These are phyloP conservation scores for Fonsecaea monophora DNA, from an alignment of 2,329 filamentous ascomycete species.

Conservation along the genomic window DNA sequence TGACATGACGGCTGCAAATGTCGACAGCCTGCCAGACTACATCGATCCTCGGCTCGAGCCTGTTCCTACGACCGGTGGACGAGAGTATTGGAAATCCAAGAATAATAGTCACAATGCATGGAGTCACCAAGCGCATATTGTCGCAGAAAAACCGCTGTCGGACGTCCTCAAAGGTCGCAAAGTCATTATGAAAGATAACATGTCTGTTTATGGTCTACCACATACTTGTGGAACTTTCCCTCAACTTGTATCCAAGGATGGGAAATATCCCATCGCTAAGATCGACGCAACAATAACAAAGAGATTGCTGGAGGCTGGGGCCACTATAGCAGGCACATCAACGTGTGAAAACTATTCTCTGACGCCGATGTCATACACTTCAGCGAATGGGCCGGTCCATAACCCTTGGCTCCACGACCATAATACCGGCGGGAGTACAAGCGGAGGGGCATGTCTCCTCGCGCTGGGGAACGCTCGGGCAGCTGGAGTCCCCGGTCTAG, in stretches of 20 bases:
- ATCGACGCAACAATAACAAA: constrained; percentile 48
- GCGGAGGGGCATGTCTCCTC: constrained; percentile 46
- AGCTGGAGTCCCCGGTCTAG: constrained; percentile 31
- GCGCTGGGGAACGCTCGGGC: constrained; percentile 38
- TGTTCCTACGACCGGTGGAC: constrained; percentile 32
- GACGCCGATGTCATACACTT: constrained; percentile 48
- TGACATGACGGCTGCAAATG: constrained; percentile 40
- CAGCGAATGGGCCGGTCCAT: constrained; percentile 48
- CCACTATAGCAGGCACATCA: constrained; percentile 46
- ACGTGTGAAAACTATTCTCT: constrained; percentile 51
- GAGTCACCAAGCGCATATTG: constrained; percentile 48
- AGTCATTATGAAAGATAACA: constrained; percentile 49
- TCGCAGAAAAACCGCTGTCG: constrained; percentile 39
- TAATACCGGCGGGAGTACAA: constrained; percentile 49
- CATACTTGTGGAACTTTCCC: constrained; percentile 47
- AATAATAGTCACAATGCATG: constrained; percentile 55
- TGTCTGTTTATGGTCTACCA: constrained; percentile 47
- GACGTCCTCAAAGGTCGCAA: constrained; percentile 42
- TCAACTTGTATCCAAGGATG: constrained; percentile 42
- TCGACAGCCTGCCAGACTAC: constrained; percentile 48
- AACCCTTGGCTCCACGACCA: constrained; percentile 46
- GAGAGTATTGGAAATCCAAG: constrained; percentile 38
- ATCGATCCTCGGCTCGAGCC: constrained; percentile 47
- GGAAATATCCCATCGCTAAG: constrained; percentile 42
- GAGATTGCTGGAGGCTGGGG: constrained; percentile 47